phyloP scores from a whole-genome alignment of 495 filamentous ascomycete species.

The Endocarpon pusillum region DNA sequence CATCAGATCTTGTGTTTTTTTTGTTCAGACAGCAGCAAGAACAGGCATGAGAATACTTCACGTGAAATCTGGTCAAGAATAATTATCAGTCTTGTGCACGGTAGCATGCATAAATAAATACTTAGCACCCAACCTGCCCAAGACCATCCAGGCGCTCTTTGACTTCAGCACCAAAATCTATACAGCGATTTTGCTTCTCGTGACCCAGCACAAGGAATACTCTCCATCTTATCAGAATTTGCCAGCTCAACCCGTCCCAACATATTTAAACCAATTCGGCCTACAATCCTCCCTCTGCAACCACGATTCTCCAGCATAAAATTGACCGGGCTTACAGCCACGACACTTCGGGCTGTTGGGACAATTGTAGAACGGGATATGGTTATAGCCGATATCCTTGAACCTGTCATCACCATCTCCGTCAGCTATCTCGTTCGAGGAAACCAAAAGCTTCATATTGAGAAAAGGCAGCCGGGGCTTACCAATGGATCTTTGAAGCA shows the following conservation, averaged over 20 bases:
- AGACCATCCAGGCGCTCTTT: no score
- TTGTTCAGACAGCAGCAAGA: no score
- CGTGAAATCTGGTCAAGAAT: no score
- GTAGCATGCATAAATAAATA: no score
- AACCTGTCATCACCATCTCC: conserved; percentile 44
- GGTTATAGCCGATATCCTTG: conserved; percentile 96
- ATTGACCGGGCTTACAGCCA: conserved; percentile 68
- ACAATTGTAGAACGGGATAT: conserved; percentile 97
- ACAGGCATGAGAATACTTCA: no score
- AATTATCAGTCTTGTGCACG: no score
- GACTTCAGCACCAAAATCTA: no score
- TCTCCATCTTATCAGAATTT: no score
- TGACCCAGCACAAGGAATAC: no score
- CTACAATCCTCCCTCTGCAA: conserved; percentile 86
- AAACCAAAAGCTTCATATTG: background rate
- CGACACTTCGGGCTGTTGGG: conserved; percentile 90
- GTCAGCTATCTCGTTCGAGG: conserved; percentile 2
- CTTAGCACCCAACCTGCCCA: no score
- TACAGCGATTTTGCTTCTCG: no score
- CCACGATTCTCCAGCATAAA: conserved; percentile 74
- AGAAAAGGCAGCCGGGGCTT: conserved; percentile 16
- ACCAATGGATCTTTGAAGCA: conserved; percentile 86
- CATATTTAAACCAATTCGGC: conserved; percentile 91
- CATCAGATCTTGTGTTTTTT: no score
- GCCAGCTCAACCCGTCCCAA: conserved; percentile 67